Conservation (phyloP, 1,284 basidiomycete species). For the Trametes hirsuta region DNA sequence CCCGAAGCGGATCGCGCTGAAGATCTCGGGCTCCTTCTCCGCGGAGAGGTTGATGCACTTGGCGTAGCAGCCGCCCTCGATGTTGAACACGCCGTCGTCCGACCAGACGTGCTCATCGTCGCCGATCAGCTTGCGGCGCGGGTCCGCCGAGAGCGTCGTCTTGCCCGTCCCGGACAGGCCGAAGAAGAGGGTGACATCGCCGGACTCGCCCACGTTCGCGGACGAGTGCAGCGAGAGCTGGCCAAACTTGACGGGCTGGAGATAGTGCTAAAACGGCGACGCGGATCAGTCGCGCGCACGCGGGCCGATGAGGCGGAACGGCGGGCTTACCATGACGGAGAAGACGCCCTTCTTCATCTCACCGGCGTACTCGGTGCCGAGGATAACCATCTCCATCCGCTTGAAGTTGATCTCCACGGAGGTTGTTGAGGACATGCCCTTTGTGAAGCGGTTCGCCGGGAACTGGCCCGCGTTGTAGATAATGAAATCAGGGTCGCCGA, state of each 20-base stretch:
- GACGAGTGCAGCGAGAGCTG: conserved; percentile 99
- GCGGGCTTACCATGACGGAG: conserved; percentile 84
- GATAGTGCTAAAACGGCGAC: conserved; percentile 73
- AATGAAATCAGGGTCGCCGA: conserved; percentile 99
- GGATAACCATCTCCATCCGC: conserved; percentile 99
- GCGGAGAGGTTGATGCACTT: conserved; percentile 97
- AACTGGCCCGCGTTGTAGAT: conserved; percentile 99
- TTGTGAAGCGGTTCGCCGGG: conserved; percentile 99
- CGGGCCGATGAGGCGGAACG: conserved; percentile 11
- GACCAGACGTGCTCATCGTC: conserved; percentile 99
- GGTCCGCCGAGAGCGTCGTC: conserved; percentile 95
- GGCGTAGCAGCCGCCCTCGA: conserved; percentile 99
- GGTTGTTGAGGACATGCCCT: conserved; percentile 99
- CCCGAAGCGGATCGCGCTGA: conserved; percentile 92
- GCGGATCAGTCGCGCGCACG: conserved; percentile 23
- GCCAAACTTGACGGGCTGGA: conserved; percentile 98
- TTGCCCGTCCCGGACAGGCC: conserved; percentile 99
- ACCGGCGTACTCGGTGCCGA: conserved; percentile 99
- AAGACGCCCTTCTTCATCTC: conserved; percentile 99
- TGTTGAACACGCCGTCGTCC: conserved; percentile 98
- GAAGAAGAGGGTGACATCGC: conserved; percentile 98
- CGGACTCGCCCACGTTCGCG: conserved; percentile 91
- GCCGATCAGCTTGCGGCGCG: conserved; percentile 88
- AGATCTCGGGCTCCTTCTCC: conserved; percentile 99
- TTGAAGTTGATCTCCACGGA: conserved; percentile 99